phyloP scores from a whole-genome alignment of 2,329 filamentous ascomycete genomes.

The Fusarium tupiense region DNA sequence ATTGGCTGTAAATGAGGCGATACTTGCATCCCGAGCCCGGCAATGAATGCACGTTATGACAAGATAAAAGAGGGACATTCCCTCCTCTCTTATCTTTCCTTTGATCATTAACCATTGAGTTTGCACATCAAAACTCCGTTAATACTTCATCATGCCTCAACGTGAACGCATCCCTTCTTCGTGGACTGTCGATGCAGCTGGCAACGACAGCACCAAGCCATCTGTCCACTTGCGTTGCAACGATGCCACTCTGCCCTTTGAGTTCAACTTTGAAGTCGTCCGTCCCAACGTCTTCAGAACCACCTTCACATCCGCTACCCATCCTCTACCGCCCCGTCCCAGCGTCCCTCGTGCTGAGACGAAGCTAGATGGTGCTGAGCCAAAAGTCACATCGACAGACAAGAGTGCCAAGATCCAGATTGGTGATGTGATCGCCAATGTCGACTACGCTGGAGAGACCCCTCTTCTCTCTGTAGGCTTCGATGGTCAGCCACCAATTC shows the following conservation, averaged over 20 bases:
- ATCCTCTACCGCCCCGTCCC: constrained; percentile 73
- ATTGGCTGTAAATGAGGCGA: not conserved
- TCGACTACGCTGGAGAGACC: constrained; percentile 65
- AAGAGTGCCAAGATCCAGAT: constrained; percentile 56
- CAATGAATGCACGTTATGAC: not conserved
- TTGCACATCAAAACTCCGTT: no score
- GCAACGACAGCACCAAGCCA: constrained; percentile 42
- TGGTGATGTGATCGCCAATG: constrained; percentile 60
- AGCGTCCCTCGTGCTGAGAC: constrained; percentile 59
- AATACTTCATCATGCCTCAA: constrained; percentile 39
- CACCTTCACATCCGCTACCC: constrained; percentile 69
- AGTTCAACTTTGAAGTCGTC: constrained; percentile 71
- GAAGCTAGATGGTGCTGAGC: constrained; percentile 45
- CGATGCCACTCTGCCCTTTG: constrained; percentile 52
- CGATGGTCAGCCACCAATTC: constrained; percentile 61
- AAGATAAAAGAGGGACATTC: not conserved
- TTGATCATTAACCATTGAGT: not conserved
- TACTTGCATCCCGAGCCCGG: not conserved
- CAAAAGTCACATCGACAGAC: constrained; percentile 44
- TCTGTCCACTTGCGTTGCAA: constrained; percentile 35
- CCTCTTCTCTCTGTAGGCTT: constrained; percentile 67
- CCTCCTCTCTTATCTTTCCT: not conserved
- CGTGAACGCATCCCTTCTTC: constrained; percentile 42
- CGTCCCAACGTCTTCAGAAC: constrained; percentile 73
- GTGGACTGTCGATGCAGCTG: constrained; percentile 42